Evolutionary conservation across 1,284 basidiomycete species (phyloP).

Genomic region (Papiliotrema laurentii): DNA sequence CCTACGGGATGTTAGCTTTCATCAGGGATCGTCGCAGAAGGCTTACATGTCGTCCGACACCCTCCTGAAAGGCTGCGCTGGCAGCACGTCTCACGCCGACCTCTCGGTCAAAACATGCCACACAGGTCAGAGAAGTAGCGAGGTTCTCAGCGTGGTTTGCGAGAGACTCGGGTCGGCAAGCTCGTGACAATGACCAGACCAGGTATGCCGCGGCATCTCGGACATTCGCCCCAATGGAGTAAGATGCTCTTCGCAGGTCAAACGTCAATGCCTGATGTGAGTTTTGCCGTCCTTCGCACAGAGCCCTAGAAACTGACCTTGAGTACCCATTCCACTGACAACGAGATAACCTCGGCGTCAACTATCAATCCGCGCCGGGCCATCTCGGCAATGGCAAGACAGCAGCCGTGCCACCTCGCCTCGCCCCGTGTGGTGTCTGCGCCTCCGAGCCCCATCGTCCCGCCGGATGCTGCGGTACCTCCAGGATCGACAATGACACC

Average conservation of each 20-base stretch:
- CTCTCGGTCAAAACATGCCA: slow-evolving; percentile 86
- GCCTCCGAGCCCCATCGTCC: slow-evolving; percentile 50
- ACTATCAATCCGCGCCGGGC: slow-evolving; percentile 72
- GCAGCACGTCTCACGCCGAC: slow-evolving; percentile 93
- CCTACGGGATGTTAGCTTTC: slow-evolving; percentile 51
- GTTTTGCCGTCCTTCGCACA: not conserved
- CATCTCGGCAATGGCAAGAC: slow-evolving; percentile 87
- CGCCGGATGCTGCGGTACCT: slow-evolving; percentile 60
- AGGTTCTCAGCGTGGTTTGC: slow-evolving; percentile 61
- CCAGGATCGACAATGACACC: slow-evolving; percentile 45
- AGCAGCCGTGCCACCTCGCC: slow-evolving; percentile 90
- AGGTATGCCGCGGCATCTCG: slow-evolving; percentile 93
- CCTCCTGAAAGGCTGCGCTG: slow-evolving; percentile 96
- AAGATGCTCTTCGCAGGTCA: slow-evolving; percentile 84
- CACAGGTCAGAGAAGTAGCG: slow-evolving; percentile 66
- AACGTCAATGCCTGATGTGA: slow-evolving; percentile 73
- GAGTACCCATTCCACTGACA: slow-evolving; percentile 69
- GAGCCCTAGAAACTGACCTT: slow-evolving; percentile 54
- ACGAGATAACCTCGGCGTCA: slow-evolving; percentile 55
- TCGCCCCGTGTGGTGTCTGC: slow-evolving; percentile 71
- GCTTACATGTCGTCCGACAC: slow-evolving; percentile 84
- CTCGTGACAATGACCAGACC: slow-evolving; percentile 86
- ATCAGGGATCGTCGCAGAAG: not conserved
- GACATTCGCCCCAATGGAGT: slow-evolving; percentile 90
- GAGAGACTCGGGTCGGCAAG: slow-evolving; percentile 61